These are phyloP conservation scores for Smittium mucronatum DNA, from an alignment of 371 early-diverging fungal genomes.

Conservation along the genomic window DNA sequence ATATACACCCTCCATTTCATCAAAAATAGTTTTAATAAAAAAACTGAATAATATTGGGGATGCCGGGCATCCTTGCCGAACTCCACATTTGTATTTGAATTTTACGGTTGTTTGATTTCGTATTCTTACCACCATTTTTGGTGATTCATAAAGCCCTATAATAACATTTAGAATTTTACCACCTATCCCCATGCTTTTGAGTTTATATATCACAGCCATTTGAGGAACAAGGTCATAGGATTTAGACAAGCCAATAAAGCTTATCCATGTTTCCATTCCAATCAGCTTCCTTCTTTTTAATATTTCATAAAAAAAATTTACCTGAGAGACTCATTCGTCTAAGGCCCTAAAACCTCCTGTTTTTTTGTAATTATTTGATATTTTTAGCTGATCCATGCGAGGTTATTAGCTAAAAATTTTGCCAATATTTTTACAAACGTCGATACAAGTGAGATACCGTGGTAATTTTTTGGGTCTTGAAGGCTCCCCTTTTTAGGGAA, in stretches of 20 bases:
- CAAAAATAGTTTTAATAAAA: not conserved
- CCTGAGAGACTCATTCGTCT: slow-evolving; percentile 3
- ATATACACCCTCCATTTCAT: not conserved
- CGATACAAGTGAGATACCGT: not conserved
- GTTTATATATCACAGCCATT: not conserved
- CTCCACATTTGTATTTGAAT: slow-evolving; percentile 1
- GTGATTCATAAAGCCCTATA: not conserved
- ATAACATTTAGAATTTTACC: not conserved
- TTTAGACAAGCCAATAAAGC: slow-evolving; percentile 3
- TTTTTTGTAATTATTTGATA: not conserved
- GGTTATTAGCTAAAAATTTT: not conserved
- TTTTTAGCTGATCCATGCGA: not conserved
- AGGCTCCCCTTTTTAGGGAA: slow-evolving; percentile 6
- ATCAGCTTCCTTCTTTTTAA: not conserved
- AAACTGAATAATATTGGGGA: not conserved
- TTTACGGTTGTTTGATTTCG: not conserved
- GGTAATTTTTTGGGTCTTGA: not conserved
- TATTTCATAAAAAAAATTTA: not conserved
- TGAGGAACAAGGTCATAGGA: not conserved
- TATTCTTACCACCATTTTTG: not conserved
- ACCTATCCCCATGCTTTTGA: not conserved
- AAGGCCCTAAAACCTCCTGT: not conserved
- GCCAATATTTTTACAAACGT: slow-evolving; percentile 3
- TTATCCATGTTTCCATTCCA: slow-evolving; percentile 1
- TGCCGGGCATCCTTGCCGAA: slow-evolving; percentile 1